Evolutionary conservation across 2,329 filamentous ascomycete species (phyloP).

Genomic region (Stenocarpella maydis): DNA sequence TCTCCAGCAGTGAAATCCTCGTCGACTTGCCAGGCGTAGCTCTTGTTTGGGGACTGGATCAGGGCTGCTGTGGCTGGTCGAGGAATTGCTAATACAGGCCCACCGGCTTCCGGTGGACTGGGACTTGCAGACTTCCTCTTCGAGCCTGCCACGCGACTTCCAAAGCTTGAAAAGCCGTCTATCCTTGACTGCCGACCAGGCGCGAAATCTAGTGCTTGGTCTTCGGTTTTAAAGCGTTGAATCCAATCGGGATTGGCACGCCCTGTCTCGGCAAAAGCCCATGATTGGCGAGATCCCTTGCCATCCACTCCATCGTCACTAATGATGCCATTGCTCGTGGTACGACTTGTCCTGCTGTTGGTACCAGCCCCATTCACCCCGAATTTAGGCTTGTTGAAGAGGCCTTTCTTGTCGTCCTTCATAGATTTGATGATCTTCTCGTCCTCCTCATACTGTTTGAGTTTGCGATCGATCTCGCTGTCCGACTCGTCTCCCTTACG

Average conservation of each 20-base stretch:
- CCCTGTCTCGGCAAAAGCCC: slow-evolving; percentile 33
- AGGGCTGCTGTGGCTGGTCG: slow-evolving; percentile 38
- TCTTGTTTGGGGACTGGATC: slow-evolving; percentile 56
- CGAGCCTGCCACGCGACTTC: slow-evolving; percentile 10
- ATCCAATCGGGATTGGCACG: slow-evolving; percentile 35
- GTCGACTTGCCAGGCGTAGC: slow-evolving; percentile 64
- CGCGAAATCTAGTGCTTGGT: slow-evolving; percentile 25
- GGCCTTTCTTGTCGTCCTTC: slow-evolving; percentile 42
- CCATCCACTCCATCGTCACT: slow-evolving; percentile 45
- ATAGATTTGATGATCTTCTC: slow-evolving; percentile 39
- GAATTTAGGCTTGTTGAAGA: slow-evolving; percentile 48
- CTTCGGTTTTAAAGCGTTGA: slow-evolving; percentile 28
- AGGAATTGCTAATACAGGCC: slow-evolving; percentile 35
- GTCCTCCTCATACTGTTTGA: slow-evolving; percentile 42
- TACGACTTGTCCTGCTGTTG: slow-evolving; percentile 44
- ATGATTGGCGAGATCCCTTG: slow-evolving; percentile 38
- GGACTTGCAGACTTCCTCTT: slow-evolving; percentile 12
- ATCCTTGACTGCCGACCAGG: slow-evolving; percentile 8
- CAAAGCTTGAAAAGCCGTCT: slow-evolving; percentile 21
- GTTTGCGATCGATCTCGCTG: slow-evolving; percentile 45
- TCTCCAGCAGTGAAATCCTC: slow-evolving; percentile 66
- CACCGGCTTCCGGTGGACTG: slow-evolving; percentile 7
- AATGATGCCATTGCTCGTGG: slow-evolving; percentile 1
- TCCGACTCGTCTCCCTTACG: slow-evolving; percentile 40
- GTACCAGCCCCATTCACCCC: slow-evolving; percentile 49